phyloP scores from a whole-genome alignment of 768 basidiomycete species.

The Tubosaeta sp. region DNA sequence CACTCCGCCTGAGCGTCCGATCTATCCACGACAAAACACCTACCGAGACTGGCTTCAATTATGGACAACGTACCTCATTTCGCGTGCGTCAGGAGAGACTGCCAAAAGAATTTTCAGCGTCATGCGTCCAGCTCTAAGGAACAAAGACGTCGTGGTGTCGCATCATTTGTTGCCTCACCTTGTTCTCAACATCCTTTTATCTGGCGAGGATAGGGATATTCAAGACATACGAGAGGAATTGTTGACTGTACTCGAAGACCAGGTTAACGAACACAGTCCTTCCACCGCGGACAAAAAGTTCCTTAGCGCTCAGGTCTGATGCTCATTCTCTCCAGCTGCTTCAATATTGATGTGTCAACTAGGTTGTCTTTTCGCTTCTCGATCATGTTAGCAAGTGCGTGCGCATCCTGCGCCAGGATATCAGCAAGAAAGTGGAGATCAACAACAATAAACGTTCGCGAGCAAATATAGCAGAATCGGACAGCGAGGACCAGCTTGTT shows the following conservation, averaged over 20 bases:
- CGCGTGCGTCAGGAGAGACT: slow-evolving; percentile 49
- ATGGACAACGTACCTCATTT: slow-evolving; percentile 83
- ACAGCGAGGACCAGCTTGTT: slow-evolving; percentile 57
- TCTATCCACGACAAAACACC: slow-evolving; percentile 71
- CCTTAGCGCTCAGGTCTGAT: slow-evolving; percentile 85
- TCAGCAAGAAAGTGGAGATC: slow-evolving; percentile 47
- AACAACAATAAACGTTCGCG: slow-evolving; percentile 41
- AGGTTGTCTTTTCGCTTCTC: slow-evolving; percentile 92
- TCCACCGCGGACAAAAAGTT: slow-evolving; percentile 76
- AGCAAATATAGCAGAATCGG: slow-evolving; percentile 29
- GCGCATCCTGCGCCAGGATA: slow-evolving; percentile 65
- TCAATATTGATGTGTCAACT: not conserved
- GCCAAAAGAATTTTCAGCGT: slow-evolving; percentile 72
- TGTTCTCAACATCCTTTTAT: slow-evolving; percentile 78
- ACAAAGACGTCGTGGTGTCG: slow-evolving; percentile 93
- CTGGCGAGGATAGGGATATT: slow-evolving; percentile 60
- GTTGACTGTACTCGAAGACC: slow-evolving; percentile 78
- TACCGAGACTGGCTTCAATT: slow-evolving; percentile 96
- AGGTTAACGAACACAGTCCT: slow-evolving; percentile 58
- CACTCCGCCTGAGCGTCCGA: slow-evolving; percentile 53
- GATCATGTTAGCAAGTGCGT: slow-evolving; percentile 94
- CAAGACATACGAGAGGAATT: slow-evolving; percentile 72
- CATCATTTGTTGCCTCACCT: slow-evolving; percentile 89
- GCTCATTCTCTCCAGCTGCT: not conserved
- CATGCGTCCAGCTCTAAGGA: slow-evolving; percentile 72